Base-by-base conservation (phyloP, 345 rosid species). In the Gossypioides kirkii region DNA sequence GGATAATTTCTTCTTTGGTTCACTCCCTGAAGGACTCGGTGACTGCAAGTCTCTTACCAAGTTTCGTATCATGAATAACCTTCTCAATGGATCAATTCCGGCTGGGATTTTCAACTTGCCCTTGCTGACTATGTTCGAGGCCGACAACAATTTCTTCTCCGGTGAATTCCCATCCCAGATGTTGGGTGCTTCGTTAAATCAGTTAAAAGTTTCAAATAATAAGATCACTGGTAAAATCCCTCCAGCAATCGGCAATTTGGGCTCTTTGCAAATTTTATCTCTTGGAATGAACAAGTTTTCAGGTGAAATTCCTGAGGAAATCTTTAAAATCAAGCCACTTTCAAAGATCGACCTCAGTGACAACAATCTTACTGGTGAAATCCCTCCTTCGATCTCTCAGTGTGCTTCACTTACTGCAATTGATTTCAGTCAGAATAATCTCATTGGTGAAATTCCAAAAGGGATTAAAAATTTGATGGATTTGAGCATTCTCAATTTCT, bases 71-170 rank as follows among this genome's bases (percentile, higher is more conserved):
- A 73, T 58, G 54, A 82, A 76, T 65, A 94, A 94, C 78, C 70
- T 69, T 8, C 86, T 94, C 26, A 77, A 77, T 10, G 98, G 95
- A 1, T 80, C 83, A 12, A 77, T 94, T 55, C 98, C 98, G 9
- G 76, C 84, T 4, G 98, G 98, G 0, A 59, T 94, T 4, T 89
- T 94, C 73, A 86, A 65, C 45, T 20, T 90, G 46, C 97, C 98
- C 0, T 0, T 6, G 25, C 73, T 80, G 12, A 77, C 63, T 7
- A 69, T 89, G 28, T 59, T 88, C 4, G 98, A 94, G 79, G 70
- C 90, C 9, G 73, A 73, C 32, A 88, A 89, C 43, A 94, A 94
- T 59, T 77, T 75, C 69, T 83, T 94, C 71, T 84, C 97, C 8
- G 97, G 97, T 1, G 91, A 88, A 47, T 85, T 94, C 12, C 97